Conservation (phyloP, 495 filamentous ascomycete genomes). For the Melanomma pulvis-pyrius region DNA sequence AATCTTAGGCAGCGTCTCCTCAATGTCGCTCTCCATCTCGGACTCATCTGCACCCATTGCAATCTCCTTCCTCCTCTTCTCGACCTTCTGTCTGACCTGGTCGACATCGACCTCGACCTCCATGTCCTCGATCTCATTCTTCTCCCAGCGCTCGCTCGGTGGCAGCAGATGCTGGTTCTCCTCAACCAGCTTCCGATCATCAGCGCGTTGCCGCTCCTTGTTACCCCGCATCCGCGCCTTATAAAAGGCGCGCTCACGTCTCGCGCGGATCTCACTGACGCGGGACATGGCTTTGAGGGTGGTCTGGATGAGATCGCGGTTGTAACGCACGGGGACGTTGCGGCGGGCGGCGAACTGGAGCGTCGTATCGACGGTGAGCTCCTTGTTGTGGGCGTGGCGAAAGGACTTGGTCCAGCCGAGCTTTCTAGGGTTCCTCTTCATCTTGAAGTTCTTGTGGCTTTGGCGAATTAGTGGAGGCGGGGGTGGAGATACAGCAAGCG, state of each 20-base stretch:
- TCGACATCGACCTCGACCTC: constrained; percentile 50
- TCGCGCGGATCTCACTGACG: constrained; percentile 79
- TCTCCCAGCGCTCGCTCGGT: constrained; percentile 48
- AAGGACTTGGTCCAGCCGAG: constrained; percentile 49
- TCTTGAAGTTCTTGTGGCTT: constrained; percentile 63
- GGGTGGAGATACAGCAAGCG: constrained; percentile 58
- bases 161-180: constrained; percentile 88
- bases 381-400: constrained; percentile 51
- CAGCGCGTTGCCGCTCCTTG: constrained; percentile 73
- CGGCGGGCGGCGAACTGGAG: constrained; percentile 89
- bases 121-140: constrained; percentile 54
- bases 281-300: constrained; percentile 92
- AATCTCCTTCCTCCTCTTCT: constrained; percentile 48
- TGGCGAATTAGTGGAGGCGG: background rate
- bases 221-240: constrained; percentile 90
- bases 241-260: constrained; percentile 87
- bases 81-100: constrained; percentile 43
- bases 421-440: constrained; percentile 86
- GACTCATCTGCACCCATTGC: constrained; percentile 28
- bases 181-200: constrained; percentile 83
- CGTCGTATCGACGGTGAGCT: constrained; percentile 93
- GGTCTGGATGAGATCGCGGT: constrained; percentile 81
- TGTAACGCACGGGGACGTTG: constrained; percentile 93
- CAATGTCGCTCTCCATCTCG: constrained; percentile 26
- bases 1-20: constrained; percentile 27